These are phyloP conservation scores for Populus ilicifolia DNA, from an alignment of 345 rosid genomes.

Conservation along the genomic window DNA sequence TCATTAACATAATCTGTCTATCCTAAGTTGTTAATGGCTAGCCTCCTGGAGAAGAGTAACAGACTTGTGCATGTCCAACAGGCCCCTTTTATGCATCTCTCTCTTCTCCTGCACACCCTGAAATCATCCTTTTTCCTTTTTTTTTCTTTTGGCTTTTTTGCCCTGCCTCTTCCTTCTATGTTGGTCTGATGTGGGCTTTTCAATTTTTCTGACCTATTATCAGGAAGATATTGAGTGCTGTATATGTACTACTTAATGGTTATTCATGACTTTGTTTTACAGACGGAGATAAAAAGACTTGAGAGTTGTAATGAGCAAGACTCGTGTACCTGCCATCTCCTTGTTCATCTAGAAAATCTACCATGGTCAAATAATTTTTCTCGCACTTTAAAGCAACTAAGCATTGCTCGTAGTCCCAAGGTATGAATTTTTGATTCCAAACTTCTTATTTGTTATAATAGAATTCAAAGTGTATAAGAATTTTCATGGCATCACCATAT, in stretches of 20 bases:
- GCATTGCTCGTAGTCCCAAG: conserved; percentile 66
- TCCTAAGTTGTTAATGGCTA: neutral
- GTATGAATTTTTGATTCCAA: conserved; percentile 29
- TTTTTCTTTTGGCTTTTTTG: neutral
- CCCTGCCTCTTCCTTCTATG: neutral
- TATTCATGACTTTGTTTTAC: conserved; percentile 9
- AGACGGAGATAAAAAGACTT: conserved; percentile 53
- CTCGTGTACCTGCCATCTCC: conserved; percentile 54
- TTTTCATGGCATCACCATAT: neutral
- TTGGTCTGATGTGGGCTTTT: neutral
- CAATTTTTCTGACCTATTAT: neutral
- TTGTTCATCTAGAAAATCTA: conserved; percentile 39
- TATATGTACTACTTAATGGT: neutral
- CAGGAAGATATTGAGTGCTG: neutral
- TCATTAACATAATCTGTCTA: neutral
- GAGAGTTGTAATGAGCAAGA: conserved; percentile 50
- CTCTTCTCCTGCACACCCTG: neutral
- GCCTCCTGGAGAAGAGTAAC: neutral
- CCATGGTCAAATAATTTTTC: conserved; percentile 78
- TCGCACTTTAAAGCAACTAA: conserved; percentile 48
- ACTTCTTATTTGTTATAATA: neutral
- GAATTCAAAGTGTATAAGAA: neutral
- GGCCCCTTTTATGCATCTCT: neutral
- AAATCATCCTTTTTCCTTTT: neutral
- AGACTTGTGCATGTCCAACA: neutral